Percentiles rank a stretch among this genome's conserved stretches.
Conservation (phyloP, 2,329 filamentous ascomycete species). For the Aspergillus luchuensis region DNA sequence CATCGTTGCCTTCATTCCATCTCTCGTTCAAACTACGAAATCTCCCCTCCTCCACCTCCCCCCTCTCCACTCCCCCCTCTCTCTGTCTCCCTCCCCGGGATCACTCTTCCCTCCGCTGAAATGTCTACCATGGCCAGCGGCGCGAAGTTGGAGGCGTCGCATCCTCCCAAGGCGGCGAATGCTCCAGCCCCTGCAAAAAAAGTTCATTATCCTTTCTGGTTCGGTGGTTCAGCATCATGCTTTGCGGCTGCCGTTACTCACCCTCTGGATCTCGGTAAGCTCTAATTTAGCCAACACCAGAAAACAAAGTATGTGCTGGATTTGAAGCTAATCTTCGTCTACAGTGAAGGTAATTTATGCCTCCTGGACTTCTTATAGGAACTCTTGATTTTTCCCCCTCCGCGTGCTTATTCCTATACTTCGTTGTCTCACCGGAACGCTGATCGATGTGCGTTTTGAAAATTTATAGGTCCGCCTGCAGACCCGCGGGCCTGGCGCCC, state of each 20-base stretch:
- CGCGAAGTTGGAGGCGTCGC: constrained; percentile 35
- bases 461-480: constrained; percentile 75
- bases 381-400: constrained; percentile 1
- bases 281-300: not conserved
- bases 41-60: constrained; percentile 14
- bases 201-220: constrained; percentile 82
- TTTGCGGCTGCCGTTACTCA: constrained; percentile 91
- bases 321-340: not conserved
- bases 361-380: not conserved
- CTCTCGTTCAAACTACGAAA: not conserved
- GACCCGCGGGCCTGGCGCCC: constrained; percentile 73
- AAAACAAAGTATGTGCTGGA: not conserved
- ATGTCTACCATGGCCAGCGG: constrained; percentile 38
- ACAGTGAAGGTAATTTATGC: constrained; percentile 56
- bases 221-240: constrained; percentile 91
- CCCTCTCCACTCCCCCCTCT: constrained; percentile 24
- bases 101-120: constrained; percentile 15
- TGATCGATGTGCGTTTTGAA: constrained; percentile 17
- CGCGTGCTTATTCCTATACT: constrained; percentile 1
- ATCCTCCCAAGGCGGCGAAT: constrained; percentile 17
- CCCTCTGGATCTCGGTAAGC: constrained; percentile 84
- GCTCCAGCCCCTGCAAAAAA: constrained; percentile 33
- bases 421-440: constrained; percentile 12
- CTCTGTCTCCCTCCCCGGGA: constrained; percentile 10
- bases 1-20: not conserved